Evolutionary conservation across 768 basidiomycete genomes (phyloP).

Genomic region (Lactarius tabidus): DNA sequence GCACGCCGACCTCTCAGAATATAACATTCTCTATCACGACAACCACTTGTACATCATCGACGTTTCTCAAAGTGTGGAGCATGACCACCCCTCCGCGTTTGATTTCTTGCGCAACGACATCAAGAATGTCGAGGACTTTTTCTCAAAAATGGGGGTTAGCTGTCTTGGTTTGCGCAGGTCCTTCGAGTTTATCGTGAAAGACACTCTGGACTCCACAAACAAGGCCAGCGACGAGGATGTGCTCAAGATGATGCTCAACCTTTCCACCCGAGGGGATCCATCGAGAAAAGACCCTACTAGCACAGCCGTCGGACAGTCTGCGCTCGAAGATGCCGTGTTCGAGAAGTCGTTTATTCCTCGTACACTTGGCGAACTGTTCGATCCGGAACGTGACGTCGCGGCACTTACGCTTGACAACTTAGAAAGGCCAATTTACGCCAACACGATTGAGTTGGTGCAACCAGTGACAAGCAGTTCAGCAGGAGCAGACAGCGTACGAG

Average conservation of each 20-base stretch:
- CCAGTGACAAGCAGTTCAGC: conserved; percentile 21
- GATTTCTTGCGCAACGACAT: conserved; percentile 94
- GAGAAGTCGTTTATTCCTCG: conserved; percentile 90
- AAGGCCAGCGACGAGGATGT: conserved; percentile 26
- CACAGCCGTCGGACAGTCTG: conserved; percentile 28
- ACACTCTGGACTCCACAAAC: conserved; percentile 35
- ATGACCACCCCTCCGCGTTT: conserved; percentile 94
- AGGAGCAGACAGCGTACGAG: conserved; percentile 25
- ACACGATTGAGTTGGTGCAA: conserved; percentile 75
- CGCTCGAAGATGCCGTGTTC: conserved; percentile 87
- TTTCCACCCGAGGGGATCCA: conserved; percentile 28
- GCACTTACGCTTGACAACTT: conserved; percentile 67
- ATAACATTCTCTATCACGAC: conserved; percentile 90
- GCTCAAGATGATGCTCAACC: conserved; percentile 48
- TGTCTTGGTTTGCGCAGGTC: conserved; percentile 76
- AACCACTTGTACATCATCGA: conserved; percentile 90
- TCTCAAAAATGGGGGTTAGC: conserved; percentile 65
- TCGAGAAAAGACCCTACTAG: conserved; percentile 23
- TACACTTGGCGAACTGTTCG: conserved; percentile 85
- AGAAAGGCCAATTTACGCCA: conserved; percentile 75
- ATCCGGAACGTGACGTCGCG: conserved; percentile 90
- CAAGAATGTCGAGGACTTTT: conserved; percentile 91
- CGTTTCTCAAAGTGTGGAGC: conserved; percentile 97
- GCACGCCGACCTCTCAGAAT: conserved; percentile 97
- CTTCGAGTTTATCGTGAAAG: conserved; percentile 85